A percentile compares a stretch with the other conserved stretches of the same genome.
Conservation (phyloP, 306 rosid genomes). For the Gleditsia sinensis region DNA sequence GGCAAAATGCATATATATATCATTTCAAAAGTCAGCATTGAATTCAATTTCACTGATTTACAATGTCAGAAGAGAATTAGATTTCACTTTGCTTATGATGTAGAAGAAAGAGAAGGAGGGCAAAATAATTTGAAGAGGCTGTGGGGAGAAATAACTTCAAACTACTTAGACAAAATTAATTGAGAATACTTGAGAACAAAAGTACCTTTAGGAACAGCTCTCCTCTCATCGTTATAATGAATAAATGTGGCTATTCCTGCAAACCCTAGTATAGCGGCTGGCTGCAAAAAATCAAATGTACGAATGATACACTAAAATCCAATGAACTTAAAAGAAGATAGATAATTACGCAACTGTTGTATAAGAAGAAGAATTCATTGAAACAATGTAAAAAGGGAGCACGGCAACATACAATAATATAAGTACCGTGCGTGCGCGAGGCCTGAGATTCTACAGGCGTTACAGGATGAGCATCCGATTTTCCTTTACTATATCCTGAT, state of each 20-base stretch:
- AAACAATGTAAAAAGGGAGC: constrained; percentile 9
- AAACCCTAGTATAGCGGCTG: constrained; percentile 68
- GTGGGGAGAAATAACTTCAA: constrained; percentile 1
- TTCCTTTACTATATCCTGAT: constrained; percentile 44
- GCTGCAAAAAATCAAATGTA: constrained; percentile 48
- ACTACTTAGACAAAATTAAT: background rate
- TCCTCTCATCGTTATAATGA: constrained; percentile 80
- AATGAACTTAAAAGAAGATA: background rate
- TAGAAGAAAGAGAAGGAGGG: constrained; percentile 8
- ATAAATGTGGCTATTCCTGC: constrained; percentile 67
- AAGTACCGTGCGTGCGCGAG: constrained; percentile 59
- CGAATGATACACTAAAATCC: constrained; percentile 4
- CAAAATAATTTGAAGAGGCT: background rate
- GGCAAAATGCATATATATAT: background rate
- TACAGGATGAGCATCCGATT: constrained; percentile 36
- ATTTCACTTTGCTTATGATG: background rate
- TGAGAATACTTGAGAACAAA: background rate
- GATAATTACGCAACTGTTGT: background rate
- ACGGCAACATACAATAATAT: constrained; percentile 57
- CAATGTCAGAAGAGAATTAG: background rate
- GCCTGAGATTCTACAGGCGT: constrained; percentile 38
- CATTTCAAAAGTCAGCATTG: background rate
- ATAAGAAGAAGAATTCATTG: background rate
- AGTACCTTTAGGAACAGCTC: constrained; percentile 79
- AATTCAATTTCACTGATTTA: background rate